A percentile compares a stretch with the other conserved stretches of the same genome.
phyloP scores from a whole-genome alignment of 176 grass and related monocot genomes.

The Avena insularis region DNA sequence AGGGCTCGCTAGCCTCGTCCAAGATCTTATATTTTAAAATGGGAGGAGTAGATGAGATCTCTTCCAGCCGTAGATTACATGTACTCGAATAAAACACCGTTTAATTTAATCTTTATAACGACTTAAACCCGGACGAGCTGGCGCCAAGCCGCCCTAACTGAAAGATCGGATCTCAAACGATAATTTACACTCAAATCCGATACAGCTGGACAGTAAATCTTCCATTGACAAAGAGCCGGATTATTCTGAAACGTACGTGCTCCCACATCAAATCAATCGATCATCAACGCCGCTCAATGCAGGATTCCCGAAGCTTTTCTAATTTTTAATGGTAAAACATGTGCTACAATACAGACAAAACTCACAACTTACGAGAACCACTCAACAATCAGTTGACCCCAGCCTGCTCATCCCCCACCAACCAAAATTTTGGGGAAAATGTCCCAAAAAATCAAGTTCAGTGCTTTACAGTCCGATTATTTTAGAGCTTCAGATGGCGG shows the following conservation, averaged over 20 bases:
- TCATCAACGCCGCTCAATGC: not conserved
- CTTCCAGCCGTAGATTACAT: too few species aligned
- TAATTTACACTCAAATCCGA: too few species aligned
- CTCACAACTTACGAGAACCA: not conserved
- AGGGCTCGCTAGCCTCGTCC: too few species aligned
- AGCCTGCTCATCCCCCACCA: not conserved
- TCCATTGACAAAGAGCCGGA: not conserved
- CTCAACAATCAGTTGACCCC: conserved; percentile 14
- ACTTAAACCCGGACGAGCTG: too few species aligned
- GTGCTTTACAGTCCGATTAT: not conserved
- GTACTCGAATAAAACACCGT: too few species aligned
- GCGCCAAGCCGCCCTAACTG: too few species aligned
- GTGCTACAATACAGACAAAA: conserved; percentile 25
- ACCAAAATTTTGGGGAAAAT: not conserved
- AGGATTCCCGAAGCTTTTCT: conserved; percentile 23
- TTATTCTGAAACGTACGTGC: not conserved
- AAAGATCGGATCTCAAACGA: too few species aligned
- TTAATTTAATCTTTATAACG: too few species aligned
- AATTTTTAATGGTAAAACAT: not conserved
- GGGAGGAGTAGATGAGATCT: too few species aligned
- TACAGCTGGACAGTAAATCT: too few species aligned
- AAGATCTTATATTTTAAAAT: too few species aligned
- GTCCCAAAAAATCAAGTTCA: not conserved
- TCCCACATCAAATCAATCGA: not conserved
- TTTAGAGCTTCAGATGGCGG: conserved; percentile 1